A percentile compares a stretch with the other conserved stretches of the same genome.
phyloP scores from a whole-genome alignment of 768 basidiomycete species.

The Suillus luteus region DNA sequence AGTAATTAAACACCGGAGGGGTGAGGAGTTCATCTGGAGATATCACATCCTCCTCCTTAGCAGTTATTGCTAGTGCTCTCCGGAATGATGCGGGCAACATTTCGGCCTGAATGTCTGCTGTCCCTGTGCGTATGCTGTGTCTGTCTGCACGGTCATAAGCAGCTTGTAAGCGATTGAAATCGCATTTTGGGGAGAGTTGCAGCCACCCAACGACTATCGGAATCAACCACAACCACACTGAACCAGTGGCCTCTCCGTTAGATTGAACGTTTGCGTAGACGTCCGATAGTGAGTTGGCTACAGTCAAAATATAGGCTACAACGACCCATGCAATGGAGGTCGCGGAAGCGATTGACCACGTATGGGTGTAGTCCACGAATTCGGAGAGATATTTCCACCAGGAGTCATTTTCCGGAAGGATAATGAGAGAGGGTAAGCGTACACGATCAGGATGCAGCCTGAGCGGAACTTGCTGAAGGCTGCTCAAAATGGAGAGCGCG shows the following conservation, averaged over 20 bases:
- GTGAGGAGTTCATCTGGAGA: conserved; percentile 7
- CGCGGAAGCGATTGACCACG: conserved; percentile 38
- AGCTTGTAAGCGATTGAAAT: conserved; percentile 28
- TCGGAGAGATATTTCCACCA: conserved; percentile 38
- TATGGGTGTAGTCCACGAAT: conserved; percentile 36
- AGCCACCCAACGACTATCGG: conserved; percentile 39
- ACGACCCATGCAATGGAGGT: conserved; percentile 40
- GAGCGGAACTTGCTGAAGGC: conserved; percentile 41
- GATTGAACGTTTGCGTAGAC: conserved; percentile 2
- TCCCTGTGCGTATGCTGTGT: conserved; percentile 11
- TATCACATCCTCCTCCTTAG: conserved; percentile 16
- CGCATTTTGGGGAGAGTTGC: conserved; percentile 37
- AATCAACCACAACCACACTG: conserved; percentile 41
- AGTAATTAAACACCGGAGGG: conserved; percentile 12
- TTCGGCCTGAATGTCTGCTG: neutral
- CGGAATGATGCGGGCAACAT: neutral
- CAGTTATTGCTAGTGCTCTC: neutral
- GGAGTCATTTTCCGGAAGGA: conserved; percentile 37
- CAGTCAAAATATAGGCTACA: conserved; percentile 24
- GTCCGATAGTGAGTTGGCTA: conserved; percentile 30
- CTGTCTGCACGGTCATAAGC: conserved; percentile 32
- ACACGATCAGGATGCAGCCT: conserved; percentile 22
- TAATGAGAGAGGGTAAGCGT: conserved; percentile 38
- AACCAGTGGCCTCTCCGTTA: conserved; percentile 20
- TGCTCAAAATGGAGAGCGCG: conserved; percentile 34